Evolutionary conservation across 1,139 yeast species (phyloP).

Genomic region (Pneumocystis murina): DNA sequence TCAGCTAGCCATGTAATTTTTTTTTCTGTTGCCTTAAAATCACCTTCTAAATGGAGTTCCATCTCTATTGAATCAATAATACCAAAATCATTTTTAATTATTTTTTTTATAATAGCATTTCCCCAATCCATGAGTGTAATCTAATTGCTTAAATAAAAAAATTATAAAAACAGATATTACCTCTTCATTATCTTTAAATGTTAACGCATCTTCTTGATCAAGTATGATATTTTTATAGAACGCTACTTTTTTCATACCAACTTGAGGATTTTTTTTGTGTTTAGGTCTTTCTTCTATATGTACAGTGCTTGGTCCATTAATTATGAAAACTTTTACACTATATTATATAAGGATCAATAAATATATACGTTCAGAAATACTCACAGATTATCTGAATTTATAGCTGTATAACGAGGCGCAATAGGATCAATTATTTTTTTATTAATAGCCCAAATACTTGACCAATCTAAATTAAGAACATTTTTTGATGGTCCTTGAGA

Average conservation of each 20-base stretch:
- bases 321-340: conserved; percentile 27
- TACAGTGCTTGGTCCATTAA: conserved; percentile 51
- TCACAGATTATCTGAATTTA: conserved; percentile 46
- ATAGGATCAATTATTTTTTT: conserved; percentile 91
- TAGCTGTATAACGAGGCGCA: conserved; percentile 88
- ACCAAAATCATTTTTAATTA: conserved; percentile 42
- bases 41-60: conserved; percentile 83
- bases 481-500: conserved; percentile 96
- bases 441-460: conserved; percentile 89
- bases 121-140: conserved; percentile 99
- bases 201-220: conserved; percentile 80
- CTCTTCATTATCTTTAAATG: conserved; percentile 57
- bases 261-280: conserved; percentile 89
- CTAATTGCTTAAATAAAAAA: conserved; percentile 11
- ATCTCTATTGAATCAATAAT: conserved; percentile 55
- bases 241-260: conserved; percentile 71
- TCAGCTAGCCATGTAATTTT: conserved; percentile 94
- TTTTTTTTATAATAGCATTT: conserved; percentile 66
- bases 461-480: conserved; percentile 93
- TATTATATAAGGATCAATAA: background rate
- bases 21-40: conserved; percentile 91
- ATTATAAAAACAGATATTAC: background rate
- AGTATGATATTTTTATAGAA: conserved; percentile 50
- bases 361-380: conserved; percentile 28
- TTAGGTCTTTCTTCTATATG: conserved; percentile 63